Evolutionary conservation across 345 rosid species (phyloP).

Genomic region (Limnanthes douglasii): DNA sequence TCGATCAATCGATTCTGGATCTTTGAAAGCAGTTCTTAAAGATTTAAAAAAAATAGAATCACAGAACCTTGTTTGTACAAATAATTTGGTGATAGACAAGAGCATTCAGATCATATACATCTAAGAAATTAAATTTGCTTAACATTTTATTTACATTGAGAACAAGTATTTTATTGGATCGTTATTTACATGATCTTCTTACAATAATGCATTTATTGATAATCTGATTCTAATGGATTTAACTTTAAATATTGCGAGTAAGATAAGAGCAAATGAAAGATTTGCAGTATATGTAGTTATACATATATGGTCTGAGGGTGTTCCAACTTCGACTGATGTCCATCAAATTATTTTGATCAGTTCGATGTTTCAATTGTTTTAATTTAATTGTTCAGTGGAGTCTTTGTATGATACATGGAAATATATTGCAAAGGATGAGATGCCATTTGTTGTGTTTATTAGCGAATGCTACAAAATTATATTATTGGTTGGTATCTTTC

Average conservation of each 20-base stretch:
- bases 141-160: slow-evolving; percentile 52
- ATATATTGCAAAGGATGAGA: no score
- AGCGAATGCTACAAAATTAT: no score
- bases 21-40: slow-evolving; percentile 69
- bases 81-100: slow-evolving; percentile 52
- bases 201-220: slow-evolving; percentile 55
- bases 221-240: slow-evolving; percentile 70
- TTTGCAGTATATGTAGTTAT: slow-evolving; percentile 51
- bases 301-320: slow-evolving; percentile 81
- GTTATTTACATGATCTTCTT: slow-evolving; percentile 52
- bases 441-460: no score
- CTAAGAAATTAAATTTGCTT: slow-evolving; percentile 63
- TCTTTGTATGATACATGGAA: no score
- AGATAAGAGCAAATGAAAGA: slow-evolving; percentile 53
- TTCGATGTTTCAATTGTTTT: no score
- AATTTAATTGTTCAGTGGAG: no score
- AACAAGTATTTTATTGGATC: no score
- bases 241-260: slow-evolving; percentile 50
- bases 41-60: slow-evolving; percentile 25
- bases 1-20: slow-evolving; percentile 64
- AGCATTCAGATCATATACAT: slow-evolving; percentile 73
- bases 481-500: no score
- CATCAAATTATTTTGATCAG: no score
- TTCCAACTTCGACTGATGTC: slow-evolving; percentile 37
- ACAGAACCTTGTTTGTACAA: slow-evolving; percentile 63